phyloP scores from a whole-genome alignment of 2,329 filamentous ascomycete species.

The Neonectria faginata region DNA sequence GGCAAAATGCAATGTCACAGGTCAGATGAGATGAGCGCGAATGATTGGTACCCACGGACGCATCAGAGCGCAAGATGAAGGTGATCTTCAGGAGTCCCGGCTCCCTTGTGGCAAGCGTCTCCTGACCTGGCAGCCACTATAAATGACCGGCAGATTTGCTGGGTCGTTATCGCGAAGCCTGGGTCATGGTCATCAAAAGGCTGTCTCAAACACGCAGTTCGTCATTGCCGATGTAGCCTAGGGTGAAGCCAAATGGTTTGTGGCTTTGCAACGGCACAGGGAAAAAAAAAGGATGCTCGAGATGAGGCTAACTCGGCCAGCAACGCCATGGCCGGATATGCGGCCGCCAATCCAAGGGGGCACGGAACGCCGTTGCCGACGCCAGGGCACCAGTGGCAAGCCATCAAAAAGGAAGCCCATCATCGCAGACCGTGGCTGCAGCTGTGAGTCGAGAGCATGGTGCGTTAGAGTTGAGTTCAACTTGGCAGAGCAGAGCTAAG shows the following conservation, averaged over 20 bases:
- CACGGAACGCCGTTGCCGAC: slow-evolving; percentile 2
- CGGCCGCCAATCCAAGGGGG: neutral
- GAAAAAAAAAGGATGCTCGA: neutral
- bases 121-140: slow-evolving; percentile 1
- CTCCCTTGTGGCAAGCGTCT: neutral
- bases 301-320: neutral
- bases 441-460: neutral
- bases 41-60: slow-evolving; percentile 26
- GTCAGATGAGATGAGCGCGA: slow-evolving; percentile 10
- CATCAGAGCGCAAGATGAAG: slow-evolving; percentile 15
- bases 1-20: slow-evolving; percentile 38
- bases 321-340: slow-evolving; percentile 3
- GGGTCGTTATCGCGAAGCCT: neutral
- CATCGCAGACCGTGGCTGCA: neutral
- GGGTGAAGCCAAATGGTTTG: neutral
- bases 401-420: slow-evolving; percentile 14
- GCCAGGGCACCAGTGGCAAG: slow-evolving; percentile 1
- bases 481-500: slow-evolving; percentile 18
- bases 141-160: slow-evolving; percentile 3
- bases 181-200: neutral
- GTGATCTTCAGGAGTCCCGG: slow-evolving; percentile 23
- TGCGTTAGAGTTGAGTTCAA: slow-evolving; percentile 12
- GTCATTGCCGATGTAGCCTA: neutral
- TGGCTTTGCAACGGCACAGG: neutral
- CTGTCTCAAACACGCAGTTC: neutral